These are phyloP conservation scores for Prunus yedoensis DNA, from an alignment of 331 rosid species.

Conservation along the genomic window DNA sequence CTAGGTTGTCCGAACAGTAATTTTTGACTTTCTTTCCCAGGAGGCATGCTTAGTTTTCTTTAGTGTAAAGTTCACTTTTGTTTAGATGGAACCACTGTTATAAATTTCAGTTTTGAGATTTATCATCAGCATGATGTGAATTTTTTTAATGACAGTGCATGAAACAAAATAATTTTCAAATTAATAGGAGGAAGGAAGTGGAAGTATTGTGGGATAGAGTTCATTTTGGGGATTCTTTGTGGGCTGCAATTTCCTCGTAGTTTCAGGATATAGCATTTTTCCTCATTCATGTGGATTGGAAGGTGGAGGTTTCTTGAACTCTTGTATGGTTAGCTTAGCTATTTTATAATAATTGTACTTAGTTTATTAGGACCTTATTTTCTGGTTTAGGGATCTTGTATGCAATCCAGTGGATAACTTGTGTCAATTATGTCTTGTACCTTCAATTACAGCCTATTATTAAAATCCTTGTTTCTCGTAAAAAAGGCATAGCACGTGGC, in stretches of 20 bases:
- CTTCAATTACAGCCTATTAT: not conserved
- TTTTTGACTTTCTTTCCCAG: not conserved
- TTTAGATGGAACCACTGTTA: not conserved
- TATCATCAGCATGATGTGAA: not conserved
- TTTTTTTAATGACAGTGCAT: not conserved
- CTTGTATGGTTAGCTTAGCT: not conserved
- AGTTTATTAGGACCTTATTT: not conserved
- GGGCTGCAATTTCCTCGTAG: not conserved
- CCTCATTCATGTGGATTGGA: not conserved
- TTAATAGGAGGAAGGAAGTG: not conserved
- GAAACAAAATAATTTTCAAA: not conserved
- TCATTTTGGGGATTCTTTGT: not conserved
- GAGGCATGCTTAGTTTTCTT: not conserved
- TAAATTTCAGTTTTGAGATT: not conserved
- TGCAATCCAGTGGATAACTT: not conserved
- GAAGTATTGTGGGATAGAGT: slow-evolving; percentile 1
- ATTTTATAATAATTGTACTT: not conserved
- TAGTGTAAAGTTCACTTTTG: not conserved
- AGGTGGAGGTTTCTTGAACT: not conserved
- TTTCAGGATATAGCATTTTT: not conserved
- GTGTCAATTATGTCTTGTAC: not conserved
- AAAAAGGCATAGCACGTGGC: not conserved
- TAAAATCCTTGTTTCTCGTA: not conserved
- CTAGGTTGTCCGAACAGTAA: not conserved
- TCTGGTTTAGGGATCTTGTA: not conserved